Base-by-base conservation (phyloP, 177 flowering plant genomes). In the Vitis hybrid region DNA sequence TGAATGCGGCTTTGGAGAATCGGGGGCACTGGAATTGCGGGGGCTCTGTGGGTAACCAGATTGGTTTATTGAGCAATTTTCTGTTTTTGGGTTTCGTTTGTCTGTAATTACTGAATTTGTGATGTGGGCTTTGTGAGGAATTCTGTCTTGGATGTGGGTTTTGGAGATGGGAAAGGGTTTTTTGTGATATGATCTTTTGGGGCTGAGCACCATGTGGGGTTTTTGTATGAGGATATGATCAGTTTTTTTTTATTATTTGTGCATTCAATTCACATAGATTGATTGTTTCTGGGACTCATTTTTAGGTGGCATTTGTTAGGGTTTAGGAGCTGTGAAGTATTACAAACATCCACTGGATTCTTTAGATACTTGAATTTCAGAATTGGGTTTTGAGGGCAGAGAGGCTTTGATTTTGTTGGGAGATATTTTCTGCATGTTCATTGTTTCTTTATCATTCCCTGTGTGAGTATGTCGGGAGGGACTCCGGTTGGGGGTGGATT, bases 391-490 rank as follows among this genome's bases (percentile, higher is more conserved):
- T 51, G 67, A 2, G 35, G 17, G 17, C 65, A 61, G 35, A 49
- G 46, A 32, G 70, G 65, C 51, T 65, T 59, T 64, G 62, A 46
- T 61, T 73, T 46, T 67, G 12, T 57, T 12, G 54, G 20, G 27
- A 54, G 54, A 55, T 55, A 71, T 6, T 61, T 24, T 17, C 6
- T 76, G 55, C 18, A 51, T 46, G 53, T 73, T 69, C 48, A 10
- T 58, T 58, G 46, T 68, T 51, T 35, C 56, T 32, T 65, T 18
- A 24, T 17, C 30, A 51, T 50, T 65, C 56, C 8, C 56, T 62
- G 51, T 71, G 78, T 68, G 69, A 74, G 20, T 10, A 92, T 90
- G 97, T 90, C 95, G 63, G 88, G 95, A 18, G 95, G 92, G 51
- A 86, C 92, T 12, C 90, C 93, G 2, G 79, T 71, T 61, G 87